Evolutionary conservation across 2,329 filamentous ascomycete species (phyloP), one percentile per base, ranked within the genome.

Genomic region (Helicocarpus griseus): DNA sequence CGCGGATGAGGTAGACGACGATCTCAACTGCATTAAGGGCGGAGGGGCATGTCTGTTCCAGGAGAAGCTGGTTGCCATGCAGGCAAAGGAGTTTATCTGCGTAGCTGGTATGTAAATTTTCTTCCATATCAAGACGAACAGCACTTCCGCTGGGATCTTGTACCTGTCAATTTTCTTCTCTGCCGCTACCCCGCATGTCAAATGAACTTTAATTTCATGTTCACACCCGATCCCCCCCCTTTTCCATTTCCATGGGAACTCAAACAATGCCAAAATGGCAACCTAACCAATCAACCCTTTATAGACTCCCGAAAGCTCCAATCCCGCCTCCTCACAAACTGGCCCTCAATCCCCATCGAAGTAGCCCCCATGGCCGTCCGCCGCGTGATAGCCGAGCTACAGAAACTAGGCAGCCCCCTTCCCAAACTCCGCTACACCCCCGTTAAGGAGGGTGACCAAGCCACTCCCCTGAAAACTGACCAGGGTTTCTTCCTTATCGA

Each of bases 1-100:
- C 50, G 93, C 93, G 3, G 93, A 98, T 67, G 93, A 98, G 74
- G 89, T 98, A 29, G 93, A 98, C 66, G 83, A 88, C 44, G 87
- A 94, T 49, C 73, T 98, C 54, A 98, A 97, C 71, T 89, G 91
- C 65, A 97, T 98, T 74, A 97, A 97, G 75, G 93, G 93, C 50
- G 93, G 93, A 47, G 93, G 93, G 53, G 93, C 89, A n/a, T 98
- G 93, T 70, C 73, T 97, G 52, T 95, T 95, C 74, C 93, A 97
- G 70, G 93, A 98, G 73, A 98, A 98, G 75, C 77, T 98, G 33
- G 90, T 98, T 4, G 90, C 90, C 4, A 81, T 88, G 54, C 81
- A 86, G 47, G 85, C 89, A 3, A 86, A 82, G 69, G 87, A 87
- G 65, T 95, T 96, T 63, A 78, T 96, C 56, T 91, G 87, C 61